Evolutionary conservation across 2,329 filamentous ascomycete genomes (phyloP).

Genomic region (Dactylella cylindrospora): DNA sequence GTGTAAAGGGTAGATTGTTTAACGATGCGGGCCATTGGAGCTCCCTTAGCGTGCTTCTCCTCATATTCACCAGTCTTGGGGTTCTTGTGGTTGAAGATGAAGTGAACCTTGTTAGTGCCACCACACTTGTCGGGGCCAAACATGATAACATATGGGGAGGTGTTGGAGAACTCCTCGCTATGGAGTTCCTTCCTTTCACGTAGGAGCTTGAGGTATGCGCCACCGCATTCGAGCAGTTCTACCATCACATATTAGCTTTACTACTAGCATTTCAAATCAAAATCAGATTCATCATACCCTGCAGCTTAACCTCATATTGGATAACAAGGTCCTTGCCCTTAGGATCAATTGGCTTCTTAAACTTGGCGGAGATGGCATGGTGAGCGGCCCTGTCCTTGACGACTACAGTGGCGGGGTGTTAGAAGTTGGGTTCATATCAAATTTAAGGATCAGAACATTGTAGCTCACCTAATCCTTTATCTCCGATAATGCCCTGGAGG

Average conservation of each 20-base stretch:
- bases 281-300: constrained; percentile 66
- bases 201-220: constrained; percentile 98
- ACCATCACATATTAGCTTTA: constrained; percentile 48
- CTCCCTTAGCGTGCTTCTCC: constrained; percentile 93
- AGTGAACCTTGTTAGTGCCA: constrained; percentile 95
- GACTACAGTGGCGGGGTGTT: constrained; percentile 55
- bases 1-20: constrained; percentile 97
- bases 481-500: constrained; percentile 87
- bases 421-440: background rate
- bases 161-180: constrained; percentile 96
- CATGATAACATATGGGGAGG: constrained; percentile 98
- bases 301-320: constrained; percentile 98
- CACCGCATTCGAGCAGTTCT: constrained; percentile 96
- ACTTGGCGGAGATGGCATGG: constrained; percentile 99
- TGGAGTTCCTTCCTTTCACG: constrained; percentile 96
- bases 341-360: constrained; percentile 93
- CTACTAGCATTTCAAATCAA: constrained; percentile 47
- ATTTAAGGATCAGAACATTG: background rate
- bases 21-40: constrained; percentile 81
- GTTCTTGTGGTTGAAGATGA: constrained; percentile 99
- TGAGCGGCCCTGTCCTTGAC: constrained; percentile 97
- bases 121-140: constrained; percentile 99
- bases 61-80: constrained; percentile 99
- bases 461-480: constrained; percentile 72
- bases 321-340: constrained; percentile 96